Conservation (phyloP, 176 grass and related monocot genomes). For the Lolium perenne region DNA sequence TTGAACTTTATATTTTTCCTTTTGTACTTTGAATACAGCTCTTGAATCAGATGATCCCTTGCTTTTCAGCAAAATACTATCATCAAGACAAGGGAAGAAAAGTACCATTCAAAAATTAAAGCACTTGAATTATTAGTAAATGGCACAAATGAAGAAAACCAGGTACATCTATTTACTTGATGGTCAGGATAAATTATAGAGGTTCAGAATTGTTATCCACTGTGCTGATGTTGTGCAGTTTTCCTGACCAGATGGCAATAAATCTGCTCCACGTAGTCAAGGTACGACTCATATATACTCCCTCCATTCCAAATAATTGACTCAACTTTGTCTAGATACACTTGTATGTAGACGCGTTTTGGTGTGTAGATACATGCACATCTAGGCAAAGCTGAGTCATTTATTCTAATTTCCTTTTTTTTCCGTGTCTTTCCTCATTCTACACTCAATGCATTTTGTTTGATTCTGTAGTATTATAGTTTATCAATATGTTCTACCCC, state of each 20-base stretch:
- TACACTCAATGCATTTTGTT: constrained; percentile 14
- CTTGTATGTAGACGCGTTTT: no score
- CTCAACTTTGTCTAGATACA: no score
- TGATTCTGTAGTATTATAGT: constrained; percentile 17
- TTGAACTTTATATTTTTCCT: constrained; percentile 25
- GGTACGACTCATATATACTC: constrained; percentile 51
- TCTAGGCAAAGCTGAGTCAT: no score
- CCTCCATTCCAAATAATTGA: no score
- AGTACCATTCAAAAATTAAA: constrained; percentile 80
- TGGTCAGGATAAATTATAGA: constrained; percentile 1
- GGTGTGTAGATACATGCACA: no score
- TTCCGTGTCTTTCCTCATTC: constrained; percentile 10
- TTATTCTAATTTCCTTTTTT: constrained; percentile 22
- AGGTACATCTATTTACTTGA: constrained; percentile 53
- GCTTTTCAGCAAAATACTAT: constrained; percentile 80
- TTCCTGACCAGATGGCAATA: constrained; percentile 61
- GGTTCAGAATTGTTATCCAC: background rate
- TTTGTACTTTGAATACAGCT: constrained; percentile 21
- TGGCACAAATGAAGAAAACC: constrained; percentile 93
- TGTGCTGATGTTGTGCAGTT: constrained; percentile 49
- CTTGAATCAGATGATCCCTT: constrained; percentile 45
- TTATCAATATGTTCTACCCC: background rate
- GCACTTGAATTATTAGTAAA: constrained; percentile 82
- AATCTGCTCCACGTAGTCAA: constrained; percentile 62
- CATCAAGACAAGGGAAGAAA: constrained; percentile 76